phyloP scores from a whole-genome alignment of 2,329 filamentous ascomycete genomes.

The Aspergillus japonicus region DNA sequence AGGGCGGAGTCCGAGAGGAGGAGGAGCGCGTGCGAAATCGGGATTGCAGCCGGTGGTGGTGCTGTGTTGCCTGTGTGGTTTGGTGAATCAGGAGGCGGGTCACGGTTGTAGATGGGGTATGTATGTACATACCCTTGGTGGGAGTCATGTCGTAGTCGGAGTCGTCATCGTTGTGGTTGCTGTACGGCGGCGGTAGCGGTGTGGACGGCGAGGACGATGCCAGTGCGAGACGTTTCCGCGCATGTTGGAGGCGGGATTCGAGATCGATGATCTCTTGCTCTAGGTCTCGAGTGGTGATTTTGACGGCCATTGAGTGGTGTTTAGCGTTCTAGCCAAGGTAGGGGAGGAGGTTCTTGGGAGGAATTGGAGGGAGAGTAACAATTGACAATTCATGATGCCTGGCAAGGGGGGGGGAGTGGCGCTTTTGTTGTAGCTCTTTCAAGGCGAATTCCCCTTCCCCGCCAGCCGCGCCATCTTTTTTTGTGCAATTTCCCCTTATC shows the following conservation, averaged over 20 bases:
- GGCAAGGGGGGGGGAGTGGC: neutral
- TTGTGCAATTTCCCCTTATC: neutral
- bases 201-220: constrained; percentile 10
- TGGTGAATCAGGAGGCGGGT: neutral
- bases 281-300: constrained; percentile 23
- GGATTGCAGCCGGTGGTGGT: neutral
- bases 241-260: constrained; percentile 48
- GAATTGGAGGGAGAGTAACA: neutral
- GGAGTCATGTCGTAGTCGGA: neutral
- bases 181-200: neutral
- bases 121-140: constrained; percentile 8
- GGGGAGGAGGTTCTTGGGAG: constrained; percentile 1
- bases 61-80: neutral
- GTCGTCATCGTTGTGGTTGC: neutral
- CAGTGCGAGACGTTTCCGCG: constrained; percentile 42
- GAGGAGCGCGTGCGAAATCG: constrained; percentile 52
- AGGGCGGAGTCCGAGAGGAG: constrained; percentile 64
- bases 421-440: neutral
- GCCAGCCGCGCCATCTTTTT: neutral
- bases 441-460: neutral
- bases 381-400: constrained; percentile 3
- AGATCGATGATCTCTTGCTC: constrained; percentile 47
- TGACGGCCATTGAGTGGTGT: constrained; percentile 22
- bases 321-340: neutral
- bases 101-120: neutral